A percentile compares a stretch with the other conserved stretches of the same genome.
Conservation (phyloP, 257 asterid species). For the Jacaranda mimosifolia region DNA sequence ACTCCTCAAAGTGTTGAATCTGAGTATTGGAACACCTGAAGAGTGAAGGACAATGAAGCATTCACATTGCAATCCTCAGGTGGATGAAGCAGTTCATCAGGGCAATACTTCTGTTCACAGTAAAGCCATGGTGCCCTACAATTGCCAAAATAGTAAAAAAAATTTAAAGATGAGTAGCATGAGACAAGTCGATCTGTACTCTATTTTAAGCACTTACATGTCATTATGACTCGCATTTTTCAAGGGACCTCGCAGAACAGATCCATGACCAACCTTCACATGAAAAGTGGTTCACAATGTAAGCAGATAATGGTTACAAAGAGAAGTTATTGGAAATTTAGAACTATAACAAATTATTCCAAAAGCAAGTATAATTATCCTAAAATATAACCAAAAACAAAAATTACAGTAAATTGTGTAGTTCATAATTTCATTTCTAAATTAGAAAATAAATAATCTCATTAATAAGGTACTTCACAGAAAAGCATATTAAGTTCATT, state of each 20-base stretch:
- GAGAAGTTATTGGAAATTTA: constrained; percentile 20
- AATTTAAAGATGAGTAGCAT: constrained; percentile 15
- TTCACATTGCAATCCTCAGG: constrained; percentile 96
- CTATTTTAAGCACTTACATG: constrained; percentile 55
- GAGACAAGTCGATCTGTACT: constrained; percentile 15
- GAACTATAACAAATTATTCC: constrained; percentile 22
- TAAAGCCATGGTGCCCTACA: constrained; percentile 63
- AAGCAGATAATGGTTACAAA: constrained; percentile 35
- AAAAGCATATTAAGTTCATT: constrained; percentile 5
- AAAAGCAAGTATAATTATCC: too few species aligned
- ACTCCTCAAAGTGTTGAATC: constrained; percentile 52
- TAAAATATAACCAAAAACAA: background rate
- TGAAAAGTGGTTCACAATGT: constrained; percentile 29
- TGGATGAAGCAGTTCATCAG: constrained; percentile 79
- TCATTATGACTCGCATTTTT: constrained; percentile 61
- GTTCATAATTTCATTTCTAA: background rate
- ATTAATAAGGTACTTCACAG: constrained; percentile 9
- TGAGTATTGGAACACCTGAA: constrained; percentile 72
- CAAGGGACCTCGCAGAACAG: constrained; percentile 77
- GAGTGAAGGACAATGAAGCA: constrained; percentile 81
- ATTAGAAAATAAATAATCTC: background rate
- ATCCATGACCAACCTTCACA: constrained; percentile 88
- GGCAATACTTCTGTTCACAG: constrained; percentile 66
- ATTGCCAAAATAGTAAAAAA: constrained; percentile 20
- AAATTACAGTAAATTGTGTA: background rate